Evolutionary conservation across 345 rosid species (phyloP).

Genomic region (Arabidopsis arenosa): DNA sequence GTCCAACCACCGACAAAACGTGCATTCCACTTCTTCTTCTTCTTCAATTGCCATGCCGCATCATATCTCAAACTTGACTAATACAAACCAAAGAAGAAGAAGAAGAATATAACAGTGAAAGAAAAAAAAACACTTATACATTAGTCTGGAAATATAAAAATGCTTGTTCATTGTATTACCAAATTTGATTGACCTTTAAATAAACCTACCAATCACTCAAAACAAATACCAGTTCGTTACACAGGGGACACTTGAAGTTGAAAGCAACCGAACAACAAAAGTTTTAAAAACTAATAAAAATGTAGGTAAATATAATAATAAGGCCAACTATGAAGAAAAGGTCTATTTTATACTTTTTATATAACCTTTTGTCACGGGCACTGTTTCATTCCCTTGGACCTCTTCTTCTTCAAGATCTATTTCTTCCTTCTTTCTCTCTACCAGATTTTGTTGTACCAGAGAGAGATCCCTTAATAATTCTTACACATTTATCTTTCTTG

Average conservation of each 20-base stretch:
- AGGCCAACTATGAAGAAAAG: conserved; percentile 19
- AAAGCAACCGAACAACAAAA: conserved; percentile 14
- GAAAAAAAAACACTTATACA: background rate
- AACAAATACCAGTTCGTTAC: conserved; percentile 36
- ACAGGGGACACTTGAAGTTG: conserved; percentile 11
- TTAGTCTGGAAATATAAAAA: background rate
- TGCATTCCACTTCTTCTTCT: conserved; percentile 23
- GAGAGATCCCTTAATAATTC: conserved; percentile 8
- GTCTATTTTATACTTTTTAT: conserved; percentile 26
- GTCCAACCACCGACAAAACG: conserved; percentile 39
- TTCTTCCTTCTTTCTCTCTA: conserved; percentile 41
- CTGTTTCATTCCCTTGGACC: conserved; percentile 45
- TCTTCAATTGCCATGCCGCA: conserved; percentile 1
- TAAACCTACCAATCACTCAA: background rate
- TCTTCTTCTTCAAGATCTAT: conserved; percentile 43
- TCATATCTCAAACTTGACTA: conserved; percentile 21
- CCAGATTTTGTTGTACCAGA: conserved; percentile 37
- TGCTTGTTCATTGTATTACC: conserved; percentile 3
- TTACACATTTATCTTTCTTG: conserved; percentile 26
- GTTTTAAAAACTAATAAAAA: background rate
- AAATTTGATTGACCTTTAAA: background rate
- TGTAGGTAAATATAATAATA: background rate
- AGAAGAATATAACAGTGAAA: background rate
- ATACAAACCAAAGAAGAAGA: conserved; percentile 17
- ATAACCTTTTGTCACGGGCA: conserved; percentile 35